Base-by-base conservation (phyloP, 2,329 filamentous ascomycete species). In the Fusarium floridanum region DNA sequence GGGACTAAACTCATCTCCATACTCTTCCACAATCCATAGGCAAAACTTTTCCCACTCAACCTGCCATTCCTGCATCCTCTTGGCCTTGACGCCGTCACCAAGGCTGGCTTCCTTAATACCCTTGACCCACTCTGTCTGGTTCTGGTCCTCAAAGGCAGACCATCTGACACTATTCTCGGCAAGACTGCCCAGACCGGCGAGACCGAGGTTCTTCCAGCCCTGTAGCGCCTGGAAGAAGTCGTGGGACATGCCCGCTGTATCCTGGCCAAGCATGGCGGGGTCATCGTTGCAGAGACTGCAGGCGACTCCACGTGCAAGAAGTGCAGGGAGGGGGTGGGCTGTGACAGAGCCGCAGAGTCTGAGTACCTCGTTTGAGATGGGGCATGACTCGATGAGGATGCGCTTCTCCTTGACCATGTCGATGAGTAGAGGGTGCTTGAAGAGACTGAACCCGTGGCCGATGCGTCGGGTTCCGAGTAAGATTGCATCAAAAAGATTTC, bases 221-320 rank as follows among this genome's bases (percentile, higher is more conserved):
- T 98, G 95, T 22, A 98, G 85, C 2, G 94, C 93, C 83, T 97
- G 95, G 94, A 95, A 98, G 83, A 97, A 98, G 83, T 98, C 95
- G 82, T 97, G 94, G 2, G 93, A 96, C 88, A 97, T 92, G 41
- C 94, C 95, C 29, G 91, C 93, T 8, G 89, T 90, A 67, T 94
- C 94, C 78, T 97, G 94, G 10, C 95, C 95, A 7, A 98, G 87
- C 79, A 98, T 94, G 1, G 93, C 94, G 1, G 95, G 95, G 80
- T 98, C 95, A 80, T 98, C 96, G 80, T 98, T 98, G 85, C 92
- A 95, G 11, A 99, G 89, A 12, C 92, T 91, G 78, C 95, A 96
- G 6, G 94, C 83, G 1, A 98, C 94, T 29, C 96, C 96, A 50
- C 95, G 91, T 0, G 96, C 92, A 5, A 98, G 87, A 1, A 98